Base-by-base conservation (phyloP, 192 early-diverging fungal genomes). In the Linnemannia schmuckeri region DNA sequence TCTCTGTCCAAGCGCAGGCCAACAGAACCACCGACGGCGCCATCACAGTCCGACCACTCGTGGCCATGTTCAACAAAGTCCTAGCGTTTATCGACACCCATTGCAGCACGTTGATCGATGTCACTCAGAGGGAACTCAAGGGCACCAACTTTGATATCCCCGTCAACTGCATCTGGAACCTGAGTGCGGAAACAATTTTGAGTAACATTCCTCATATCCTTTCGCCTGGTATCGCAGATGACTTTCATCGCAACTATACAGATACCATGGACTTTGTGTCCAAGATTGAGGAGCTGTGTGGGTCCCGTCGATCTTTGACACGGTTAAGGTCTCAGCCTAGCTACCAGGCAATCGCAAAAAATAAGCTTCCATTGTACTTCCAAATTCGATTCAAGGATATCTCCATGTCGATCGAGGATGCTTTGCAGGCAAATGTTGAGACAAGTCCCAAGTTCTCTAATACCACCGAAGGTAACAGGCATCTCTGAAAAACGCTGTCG, bases 171-270 rank as follows among this genome's bases (percentile, higher is more conserved):
- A 78, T 96, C 40, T 96, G 94, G 94, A 82, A 81, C 6, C 83
- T 92, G 46, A 82, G 92, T 0, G 80, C 88, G 8, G 90, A 91
- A 0, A 61, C 78, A 10, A 92, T 96, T 17, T 75, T 90, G 20
- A 87, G 89, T 52, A 83, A 89, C 27, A 87, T 92, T 38, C 75
- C 87, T 12, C 77, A 87, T 24, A 94, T 96, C 41, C 93, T 94
- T 77, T 90, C 89, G 41, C 83, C 92, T 42, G 95, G 94, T 20
- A 94, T 93, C 70, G 90, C 95, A 3, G 93, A 94, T 72, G 84
- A 92, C 2, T 96, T 95, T 83, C 94, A 95, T 75, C 82, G 92
- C 88, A 93, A 93, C 57, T 94, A 93, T 69, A 91, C 81, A 4
- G 88, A 90, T 35, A 91, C 93, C 0, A 90, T 93, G 68, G 74